Conservation (phyloP, 305 asterid genomes). For the Salvia sclarea region DNA sequence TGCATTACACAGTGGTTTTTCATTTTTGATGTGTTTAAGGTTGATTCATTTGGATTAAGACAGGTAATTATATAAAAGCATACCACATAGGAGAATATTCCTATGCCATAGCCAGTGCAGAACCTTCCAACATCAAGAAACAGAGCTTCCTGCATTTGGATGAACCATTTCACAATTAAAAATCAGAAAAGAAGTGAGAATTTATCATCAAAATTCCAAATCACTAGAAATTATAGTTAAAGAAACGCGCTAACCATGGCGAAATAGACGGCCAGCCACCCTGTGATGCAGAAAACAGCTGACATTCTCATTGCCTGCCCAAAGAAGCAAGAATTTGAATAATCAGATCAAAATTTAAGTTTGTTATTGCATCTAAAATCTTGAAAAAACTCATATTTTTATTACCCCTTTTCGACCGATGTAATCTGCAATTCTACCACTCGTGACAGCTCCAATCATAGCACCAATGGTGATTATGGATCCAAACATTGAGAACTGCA, state of each 20-base stretch:
- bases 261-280: conserved; percentile 80
- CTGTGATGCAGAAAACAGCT: conserved; percentile 65
- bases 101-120: conserved; percentile 84
- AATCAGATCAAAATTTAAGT: neutral
- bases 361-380: neutral
- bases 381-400: neutral
- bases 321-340: neutral
- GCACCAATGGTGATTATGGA: conserved; percentile 91
- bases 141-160: conserved; percentile 51
- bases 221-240: neutral
- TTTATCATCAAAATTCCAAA: neutral
- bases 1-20: neutral
- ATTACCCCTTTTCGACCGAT: conserved; percentile 87
- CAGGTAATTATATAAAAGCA: neutral
- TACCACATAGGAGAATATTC: conserved; percentile 88
- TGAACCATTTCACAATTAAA: neutral
- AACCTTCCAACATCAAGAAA: conserved; percentile 80
- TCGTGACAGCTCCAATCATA: conserved; percentile 88
- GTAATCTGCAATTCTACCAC: conserved; percentile 76
- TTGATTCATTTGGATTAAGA: neutral
- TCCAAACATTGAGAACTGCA: conserved; percentile 85
- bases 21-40: neutral
- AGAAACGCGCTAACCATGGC: conserved; percentile 45
- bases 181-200: neutral
- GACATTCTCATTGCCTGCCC: conserved; percentile 84